Conservation (phyloP, 768 basidiomycete species). For the Daedaleopsis nitida region DNA sequence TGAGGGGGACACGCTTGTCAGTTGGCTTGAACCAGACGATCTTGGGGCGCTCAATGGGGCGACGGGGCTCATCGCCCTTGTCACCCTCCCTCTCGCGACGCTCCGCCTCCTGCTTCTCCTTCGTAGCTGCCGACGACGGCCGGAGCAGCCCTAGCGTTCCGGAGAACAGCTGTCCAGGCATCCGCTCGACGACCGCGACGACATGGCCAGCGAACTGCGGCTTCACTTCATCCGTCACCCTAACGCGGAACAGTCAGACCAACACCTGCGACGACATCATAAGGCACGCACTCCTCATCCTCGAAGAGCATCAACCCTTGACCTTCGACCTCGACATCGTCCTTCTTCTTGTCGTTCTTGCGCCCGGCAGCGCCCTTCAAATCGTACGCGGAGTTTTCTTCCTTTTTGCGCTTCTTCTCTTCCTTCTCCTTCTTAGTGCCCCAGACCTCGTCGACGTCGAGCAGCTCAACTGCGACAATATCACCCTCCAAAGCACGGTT, state of each 20-base stretch:
- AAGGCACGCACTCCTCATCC: constrained; percentile 80
- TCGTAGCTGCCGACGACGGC: constrained; percentile 95
- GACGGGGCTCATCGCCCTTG: constrained; percentile 79
- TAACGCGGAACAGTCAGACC: constrained; percentile 33
- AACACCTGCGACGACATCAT: background rate
- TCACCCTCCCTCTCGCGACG: constrained; percentile 96
- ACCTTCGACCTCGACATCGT: constrained; percentile 99
- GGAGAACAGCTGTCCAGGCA: constrained; percentile 98
- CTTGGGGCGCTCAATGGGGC: constrained; percentile 89
- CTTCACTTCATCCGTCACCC: constrained; percentile 96
- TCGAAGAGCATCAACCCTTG: constrained; percentile 96
- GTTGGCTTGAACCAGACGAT: constrained; percentile 99
- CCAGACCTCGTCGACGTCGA: constrained; percentile 98
- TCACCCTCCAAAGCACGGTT: constrained; percentile 98
- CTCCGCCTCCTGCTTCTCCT: constrained; percentile 98
- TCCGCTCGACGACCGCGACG: constrained; percentile 98
- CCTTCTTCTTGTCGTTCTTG: constrained; percentile 99
- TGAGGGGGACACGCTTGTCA: constrained; percentile 97
- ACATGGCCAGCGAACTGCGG: constrained; percentile 99
- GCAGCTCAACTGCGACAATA: constrained; percentile 95
- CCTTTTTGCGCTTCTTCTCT: constrained; percentile 99
- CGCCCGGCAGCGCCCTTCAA: constrained; percentile 70
- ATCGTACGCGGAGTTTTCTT: constrained; percentile 97
- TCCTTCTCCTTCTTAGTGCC: constrained; percentile 99
- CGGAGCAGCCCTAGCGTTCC: constrained; percentile 94